A percentile compares a stretch with the other conserved stretches of the same genome.
phyloP scores from a whole-genome alignment of 2,329 filamentous ascomycete species.

The Ceratocystiopsis sp. region DNA sequence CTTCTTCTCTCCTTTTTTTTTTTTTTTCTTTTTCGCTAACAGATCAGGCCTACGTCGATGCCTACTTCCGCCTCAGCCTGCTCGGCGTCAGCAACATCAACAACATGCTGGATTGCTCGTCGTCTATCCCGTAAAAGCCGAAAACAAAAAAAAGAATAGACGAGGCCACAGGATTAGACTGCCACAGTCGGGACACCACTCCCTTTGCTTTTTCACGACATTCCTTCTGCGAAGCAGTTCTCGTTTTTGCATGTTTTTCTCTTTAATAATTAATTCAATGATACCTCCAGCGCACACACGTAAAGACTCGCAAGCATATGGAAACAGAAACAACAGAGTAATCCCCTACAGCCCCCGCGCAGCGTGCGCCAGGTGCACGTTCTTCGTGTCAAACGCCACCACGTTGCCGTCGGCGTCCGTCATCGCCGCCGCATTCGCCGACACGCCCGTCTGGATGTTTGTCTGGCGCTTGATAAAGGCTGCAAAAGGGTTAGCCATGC shows the following conservation, averaged over 20 bases:
- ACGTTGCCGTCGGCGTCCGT: slow-evolving; percentile 26
- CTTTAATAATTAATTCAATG: too few species aligned
- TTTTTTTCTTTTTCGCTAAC: background rate
- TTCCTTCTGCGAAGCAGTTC: too few species aligned
- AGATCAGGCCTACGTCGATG: slow-evolving; percentile 29
- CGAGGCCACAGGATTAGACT: too few species aligned
- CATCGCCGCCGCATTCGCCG: slow-evolving; percentile 28
- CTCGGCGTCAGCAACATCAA: slow-evolving; percentile 41
- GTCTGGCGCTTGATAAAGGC: slow-evolving; percentile 5
- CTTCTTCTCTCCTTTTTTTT: background rate
- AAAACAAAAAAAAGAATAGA: too few species aligned
- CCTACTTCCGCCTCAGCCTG: slow-evolving; percentile 35
- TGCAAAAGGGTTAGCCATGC: background rate
- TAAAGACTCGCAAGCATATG: too few species aligned
- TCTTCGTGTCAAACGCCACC: slow-evolving; percentile 24
- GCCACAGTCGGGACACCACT: too few species aligned
- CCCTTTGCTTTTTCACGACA: too few species aligned
- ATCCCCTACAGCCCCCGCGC: slow-evolving; percentile 18
- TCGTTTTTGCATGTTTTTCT: too few species aligned
- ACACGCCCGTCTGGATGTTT: slow-evolving; percentile 12
- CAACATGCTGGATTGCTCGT: slow-evolving; percentile 30
- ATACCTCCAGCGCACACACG: too few species aligned
- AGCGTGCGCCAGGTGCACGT: slow-evolving; percentile 24
- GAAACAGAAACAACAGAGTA: too few species aligned
- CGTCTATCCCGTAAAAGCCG: background rate